A percentile compares a stretch with the other conserved stretches of the same genome.
These are phyloP conservation scores for Phaeotremella skinneri DNA, from an alignment of 768 basidiomycete species.

Conservation along the genomic window DNA sequence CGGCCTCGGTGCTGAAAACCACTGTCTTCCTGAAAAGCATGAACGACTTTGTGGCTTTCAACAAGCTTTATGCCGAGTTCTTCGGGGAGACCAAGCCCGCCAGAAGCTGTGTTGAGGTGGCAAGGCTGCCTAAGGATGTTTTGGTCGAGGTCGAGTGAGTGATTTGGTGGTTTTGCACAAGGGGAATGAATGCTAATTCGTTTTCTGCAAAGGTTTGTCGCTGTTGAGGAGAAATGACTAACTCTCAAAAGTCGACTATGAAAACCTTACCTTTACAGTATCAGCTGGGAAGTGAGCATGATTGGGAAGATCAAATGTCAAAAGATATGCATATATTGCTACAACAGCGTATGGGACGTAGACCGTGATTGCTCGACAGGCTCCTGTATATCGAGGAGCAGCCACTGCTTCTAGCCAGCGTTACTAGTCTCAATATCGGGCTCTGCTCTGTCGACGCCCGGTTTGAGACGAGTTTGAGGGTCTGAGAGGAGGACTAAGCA, in stretches of 20 bases:
- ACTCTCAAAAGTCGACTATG: background rate
- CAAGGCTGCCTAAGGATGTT: conserved; percentile 81
- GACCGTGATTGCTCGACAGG: too few species aligned
- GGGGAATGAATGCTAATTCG: background rate
- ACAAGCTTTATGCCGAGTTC: conserved; percentile 74
- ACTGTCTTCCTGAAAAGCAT: conserved; percentile 92
- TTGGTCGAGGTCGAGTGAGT: conserved; percentile 78
- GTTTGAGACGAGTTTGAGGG: too few species aligned
- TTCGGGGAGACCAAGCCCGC: conserved; percentile 93
- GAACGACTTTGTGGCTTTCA: conserved; percentile 82
- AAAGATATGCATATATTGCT: background rate
- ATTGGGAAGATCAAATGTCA: background rate
- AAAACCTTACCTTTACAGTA: too few species aligned
- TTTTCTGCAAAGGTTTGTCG: conserved; percentile 29
- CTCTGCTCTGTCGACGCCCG: too few species aligned
- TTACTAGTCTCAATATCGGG: too few species aligned
- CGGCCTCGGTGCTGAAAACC: conserved; percentile 83
- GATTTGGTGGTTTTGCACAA: background rate
- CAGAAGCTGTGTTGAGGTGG: conserved; percentile 79
- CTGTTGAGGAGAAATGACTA: conserved; percentile 39
- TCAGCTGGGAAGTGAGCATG: too few species aligned
- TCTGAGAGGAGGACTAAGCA: too few species aligned
- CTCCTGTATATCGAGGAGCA: too few species aligned
- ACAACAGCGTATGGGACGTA: too few species aligned
- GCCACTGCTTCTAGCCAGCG: too few species aligned